phyloP scores from a whole-genome alignment of 2,329 filamentous ascomycete genomes.

The Pyricularia sp. region DNA sequence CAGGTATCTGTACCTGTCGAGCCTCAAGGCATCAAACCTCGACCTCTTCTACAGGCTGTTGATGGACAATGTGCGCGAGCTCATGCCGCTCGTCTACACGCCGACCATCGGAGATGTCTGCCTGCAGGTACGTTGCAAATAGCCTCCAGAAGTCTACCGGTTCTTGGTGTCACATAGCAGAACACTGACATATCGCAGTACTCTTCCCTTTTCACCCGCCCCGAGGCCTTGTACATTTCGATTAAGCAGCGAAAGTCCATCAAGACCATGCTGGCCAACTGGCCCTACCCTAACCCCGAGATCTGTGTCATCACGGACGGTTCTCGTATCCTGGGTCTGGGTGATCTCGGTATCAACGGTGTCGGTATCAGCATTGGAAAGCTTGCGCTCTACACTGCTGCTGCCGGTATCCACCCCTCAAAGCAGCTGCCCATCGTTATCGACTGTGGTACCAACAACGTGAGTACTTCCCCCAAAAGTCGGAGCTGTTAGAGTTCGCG shows the following conservation, averaged over 20 bases:
- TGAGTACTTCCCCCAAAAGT: background rate
- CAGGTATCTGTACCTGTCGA: conserved; percentile 76
- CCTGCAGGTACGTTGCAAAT: conserved; percentile 31
- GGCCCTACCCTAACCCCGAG: conserved; percentile 81
- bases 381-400: conserved; percentile 87
- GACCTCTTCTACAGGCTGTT: conserved; percentile 79
- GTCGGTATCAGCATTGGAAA: conserved; percentile 98
- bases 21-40: conserved; percentile 59
- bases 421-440: conserved; percentile 69
- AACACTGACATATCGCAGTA: conserved; percentile 49
- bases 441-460: conserved; percentile 56
- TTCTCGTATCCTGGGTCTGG: conserved; percentile 83
- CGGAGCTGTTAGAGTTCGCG: background rate
- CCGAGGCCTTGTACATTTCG: conserved; percentile 92
- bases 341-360: conserved; percentile 92
- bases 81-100: conserved; percentile 81
- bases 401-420: conserved; percentile 85
- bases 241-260: conserved; percentile 91
- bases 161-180: background rate
- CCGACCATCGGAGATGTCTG: conserved; percentile 94
- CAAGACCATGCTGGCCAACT: conserved; percentile 80
- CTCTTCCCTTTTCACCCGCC: conserved; percentile 90
- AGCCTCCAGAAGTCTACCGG: background rate
- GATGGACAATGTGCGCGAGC: conserved; percentile 63
- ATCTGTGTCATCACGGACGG: conserved; percentile 97